Conservation (phyloP, 495 filamentous ascomycete genomes). For the Aspergillus avenaceus region DNA sequence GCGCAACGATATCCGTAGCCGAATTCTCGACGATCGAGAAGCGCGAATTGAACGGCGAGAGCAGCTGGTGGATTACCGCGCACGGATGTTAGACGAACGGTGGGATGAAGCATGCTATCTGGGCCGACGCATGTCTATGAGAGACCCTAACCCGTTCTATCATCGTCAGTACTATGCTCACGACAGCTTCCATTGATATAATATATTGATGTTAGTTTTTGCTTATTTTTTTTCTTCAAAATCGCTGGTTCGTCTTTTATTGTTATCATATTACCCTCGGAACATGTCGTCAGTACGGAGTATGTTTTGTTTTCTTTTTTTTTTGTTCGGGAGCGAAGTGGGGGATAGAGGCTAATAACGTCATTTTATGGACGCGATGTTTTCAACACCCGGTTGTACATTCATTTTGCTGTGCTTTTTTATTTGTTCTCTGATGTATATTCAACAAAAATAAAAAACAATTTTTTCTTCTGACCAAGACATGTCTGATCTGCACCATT, state of each 20-base stretch:
- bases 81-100: conserved; percentile 20
- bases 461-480: background rate
- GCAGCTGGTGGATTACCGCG: conserved; percentile 16
- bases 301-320: background rate
- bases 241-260: background rate
- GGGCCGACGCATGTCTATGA: conserved; percentile 13
- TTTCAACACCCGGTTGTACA: background rate
- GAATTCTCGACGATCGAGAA: conserved; percentile 28
- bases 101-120: conserved; percentile 17
- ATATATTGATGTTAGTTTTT: background rate
- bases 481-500: background rate
- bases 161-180: conserved; percentile 12
- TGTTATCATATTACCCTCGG: background rate
- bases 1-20: conserved; percentile 25
- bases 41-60: conserved; percentile 24
- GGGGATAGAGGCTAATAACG: conserved; percentile 7
- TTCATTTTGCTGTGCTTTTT: background rate
- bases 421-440: background rate
- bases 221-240: background rate
- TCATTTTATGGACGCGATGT: conserved; percentile 3
- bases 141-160: conserved; percentile 12
- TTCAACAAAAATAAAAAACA: background rate
- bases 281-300: too few relatives aligned
- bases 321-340: conserved; percentile 7
- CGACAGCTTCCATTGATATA: conserved; percentile 3